phyloP scores from a whole-genome alignment of 2,329 filamentous ascomycete genomes.

The Alternaria angustiovoidea region DNA sequence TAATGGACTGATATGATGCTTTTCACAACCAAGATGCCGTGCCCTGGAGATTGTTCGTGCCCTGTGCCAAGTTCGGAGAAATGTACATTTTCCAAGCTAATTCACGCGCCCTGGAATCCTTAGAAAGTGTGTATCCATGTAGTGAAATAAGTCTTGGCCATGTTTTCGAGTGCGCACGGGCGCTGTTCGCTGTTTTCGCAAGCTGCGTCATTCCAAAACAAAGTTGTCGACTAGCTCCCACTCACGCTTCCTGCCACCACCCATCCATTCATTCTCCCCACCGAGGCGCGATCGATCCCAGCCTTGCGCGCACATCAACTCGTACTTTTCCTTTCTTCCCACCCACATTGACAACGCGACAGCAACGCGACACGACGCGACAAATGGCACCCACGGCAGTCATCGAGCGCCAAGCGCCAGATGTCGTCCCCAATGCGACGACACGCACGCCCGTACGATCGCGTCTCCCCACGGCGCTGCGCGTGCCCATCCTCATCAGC shows the following conservation, averaged over 20 bases:
- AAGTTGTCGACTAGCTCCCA: constrained; percentile 6
- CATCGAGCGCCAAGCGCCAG: constrained; percentile 39
- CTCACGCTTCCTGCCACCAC: constrained; percentile 2
- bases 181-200: not conserved
- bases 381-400: constrained; percentile 38
- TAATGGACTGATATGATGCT: not conserved
- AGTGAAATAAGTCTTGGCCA: not conserved
- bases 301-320: constrained; percentile 9
- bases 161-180: not conserved
- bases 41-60: not conserved
- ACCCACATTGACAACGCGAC: constrained; percentile 3
- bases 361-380: constrained; percentile 8
- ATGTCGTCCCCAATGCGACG: constrained; percentile 32
- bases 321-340: constrained; percentile 2
- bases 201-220: constrained; percentile 12
- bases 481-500: constrained; percentile 56
- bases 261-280: constrained; percentile 6
- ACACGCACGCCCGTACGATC: constrained; percentile 33
- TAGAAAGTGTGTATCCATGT: too few relatives aligned
- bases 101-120: too few relatives aligned
- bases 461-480: constrained; percentile 48
- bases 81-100: too few relatives aligned
- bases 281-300: constrained; percentile 20
- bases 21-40: not conserved
- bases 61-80: not conserved